Conservation (phyloP, 192 early-diverging fungal species). For the Backusella tuberculispora region DNA sequence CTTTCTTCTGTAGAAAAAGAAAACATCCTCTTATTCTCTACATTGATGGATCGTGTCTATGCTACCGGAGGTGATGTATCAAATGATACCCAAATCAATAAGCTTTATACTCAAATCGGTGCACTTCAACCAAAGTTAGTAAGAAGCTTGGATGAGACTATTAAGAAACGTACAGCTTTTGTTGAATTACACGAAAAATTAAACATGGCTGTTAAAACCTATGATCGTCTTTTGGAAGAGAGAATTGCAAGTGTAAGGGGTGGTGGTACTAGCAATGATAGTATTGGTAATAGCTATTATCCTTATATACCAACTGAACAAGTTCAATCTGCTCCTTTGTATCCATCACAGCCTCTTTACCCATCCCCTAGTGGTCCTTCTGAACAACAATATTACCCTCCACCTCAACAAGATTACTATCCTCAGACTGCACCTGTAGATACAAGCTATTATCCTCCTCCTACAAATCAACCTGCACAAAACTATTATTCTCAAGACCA, state of each 20-base stretch:
- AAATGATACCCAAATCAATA: constrained; percentile 75
- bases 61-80: constrained; percentile 77
- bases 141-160: constrained; percentile 72
- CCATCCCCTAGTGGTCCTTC: constrained; percentile 1
- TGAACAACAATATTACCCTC: constrained; percentile 13
- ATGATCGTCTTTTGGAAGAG: constrained; percentile 87
- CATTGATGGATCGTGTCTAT: constrained; percentile 82
- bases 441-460: constrained; percentile 1
- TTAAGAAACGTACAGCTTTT: constrained; percentile 74
- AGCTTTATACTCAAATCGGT: constrained; percentile 85
- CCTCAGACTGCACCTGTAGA: not conserved
- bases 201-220: constrained; percentile 77
- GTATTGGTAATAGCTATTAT: constrained; percentile 1
- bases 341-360: constrained; percentile 7
- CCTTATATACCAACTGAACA: constrained; percentile 14
- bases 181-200: constrained; percentile 85
- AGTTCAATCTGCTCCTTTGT: not conserved
- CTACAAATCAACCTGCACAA: constrained; percentile 3
- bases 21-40: constrained; percentile 88
- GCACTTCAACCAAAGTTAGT: constrained; percentile 85
- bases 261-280: not conserved
- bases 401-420: constrained; percentile 5
- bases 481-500: constrained; percentile 2
- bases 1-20: constrained; percentile 81
- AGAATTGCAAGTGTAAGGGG: constrained; percentile 49